Evolutionary conservation across 2,329 filamentous ascomycete genomes (phyloP), one percentile per base, ranked within the genome.

Genomic region (Cercospora canescens): DNA sequence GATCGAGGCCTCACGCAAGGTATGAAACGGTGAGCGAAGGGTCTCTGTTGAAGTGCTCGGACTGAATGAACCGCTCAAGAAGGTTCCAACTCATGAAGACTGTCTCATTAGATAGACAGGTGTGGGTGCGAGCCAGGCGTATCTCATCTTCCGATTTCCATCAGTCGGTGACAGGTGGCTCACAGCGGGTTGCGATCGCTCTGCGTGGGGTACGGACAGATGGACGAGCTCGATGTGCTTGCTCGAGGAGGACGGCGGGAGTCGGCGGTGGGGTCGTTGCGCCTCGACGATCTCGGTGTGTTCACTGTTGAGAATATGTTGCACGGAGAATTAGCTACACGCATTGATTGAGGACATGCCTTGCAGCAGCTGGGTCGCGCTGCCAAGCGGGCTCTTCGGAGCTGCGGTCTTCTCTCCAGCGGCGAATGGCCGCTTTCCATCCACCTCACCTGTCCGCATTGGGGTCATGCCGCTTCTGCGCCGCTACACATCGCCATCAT

Each of bases 11-110:
- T 87, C 84, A 94, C 91, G 91, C 92, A 76, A 95, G 88, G 81
- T 95, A 95, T 71, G 91, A 92, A 78, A 95, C 92, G 68, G 91
- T 91, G 80, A 95, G 89, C 80, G 93, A 94, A 70, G 92, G 91
- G 81, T 94, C 90, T 82, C 91, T 90, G 84, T 94, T 94, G 86
- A 95, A 95, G 84, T 95, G 91, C 85, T 95, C 92, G 84, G 91
- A 93, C 86, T 94, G 91, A 84, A 95, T 89, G 87, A 94, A 94
- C 81, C 92, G 89, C 85, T 92, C 91, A 79, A 95, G 87, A 83
- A 95, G 85, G 84, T 94, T 91, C 91, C 91, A 94, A 82, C 82
- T 84, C 82, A 84, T 84, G 73, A 74, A 75, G 74, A 67, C 67
- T 66, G 64, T 69, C 61, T 68, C 62, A 65, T 69, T 39, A 56